Conservation (phyloP, 331 rosid species). For the Quercus lobata region DNA sequence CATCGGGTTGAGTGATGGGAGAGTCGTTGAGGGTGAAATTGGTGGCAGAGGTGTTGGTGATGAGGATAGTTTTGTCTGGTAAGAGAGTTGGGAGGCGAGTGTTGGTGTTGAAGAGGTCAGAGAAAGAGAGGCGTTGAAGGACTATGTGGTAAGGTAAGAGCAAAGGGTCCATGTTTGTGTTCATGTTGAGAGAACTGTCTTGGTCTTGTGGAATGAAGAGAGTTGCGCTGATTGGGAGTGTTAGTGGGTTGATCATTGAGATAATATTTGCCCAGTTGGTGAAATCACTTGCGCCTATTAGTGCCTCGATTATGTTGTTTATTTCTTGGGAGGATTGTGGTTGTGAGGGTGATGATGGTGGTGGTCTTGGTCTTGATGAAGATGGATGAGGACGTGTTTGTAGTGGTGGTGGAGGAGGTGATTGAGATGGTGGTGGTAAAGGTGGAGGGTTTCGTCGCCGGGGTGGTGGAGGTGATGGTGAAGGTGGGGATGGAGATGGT, state of each 20-base stretch:
- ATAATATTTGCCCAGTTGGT: slow-evolving; percentile 39
- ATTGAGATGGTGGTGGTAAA: neutral
- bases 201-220: slow-evolving; percentile 48
- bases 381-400: neutral
- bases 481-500: neutral
- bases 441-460: neutral
- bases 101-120: slow-evolving; percentile 46
- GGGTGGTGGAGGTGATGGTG: neutral
- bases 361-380: neutral
- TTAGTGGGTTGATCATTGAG: slow-evolving; percentile 10
- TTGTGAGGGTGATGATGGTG: neutral
- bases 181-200: neutral
- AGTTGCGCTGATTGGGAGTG: slow-evolving; percentile 51
- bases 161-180: slow-evolving; percentile 31
- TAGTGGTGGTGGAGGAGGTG: neutral
- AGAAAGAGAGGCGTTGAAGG: slow-evolving; percentile 50
- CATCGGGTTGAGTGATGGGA: slow-evolving; percentile 42
- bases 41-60: slow-evolving; percentile 39
- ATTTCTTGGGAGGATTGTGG: slow-evolving; percentile 22
- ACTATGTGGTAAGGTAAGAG: slow-evolving; percentile 51
- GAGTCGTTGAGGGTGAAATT: slow-evolving; percentile 51
- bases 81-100: slow-evolving; percentile 70
- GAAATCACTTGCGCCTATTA: slow-evolving; percentile 59
- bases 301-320: slow-evolving; percentile 57
- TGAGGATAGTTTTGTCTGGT: slow-evolving; percentile 34